Evolutionary conservation across 805 yeast genomes (phyloP).

Genomic region (Pichia paraexigua): DNA sequence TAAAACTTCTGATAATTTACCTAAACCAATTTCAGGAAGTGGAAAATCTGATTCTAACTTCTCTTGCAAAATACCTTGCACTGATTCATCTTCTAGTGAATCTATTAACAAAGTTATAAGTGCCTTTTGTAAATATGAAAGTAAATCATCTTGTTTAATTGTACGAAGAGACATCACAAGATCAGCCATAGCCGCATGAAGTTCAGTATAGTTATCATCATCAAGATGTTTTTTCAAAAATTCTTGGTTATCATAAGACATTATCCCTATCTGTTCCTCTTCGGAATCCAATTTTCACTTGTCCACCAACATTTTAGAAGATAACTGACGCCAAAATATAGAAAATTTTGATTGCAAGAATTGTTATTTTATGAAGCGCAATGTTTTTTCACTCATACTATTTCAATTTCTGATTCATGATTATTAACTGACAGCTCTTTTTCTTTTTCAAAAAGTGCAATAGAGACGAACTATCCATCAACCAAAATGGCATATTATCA

Average conservation of each 20-base stretch:
- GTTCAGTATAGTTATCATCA: not conserved
- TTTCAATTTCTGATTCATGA: no score
- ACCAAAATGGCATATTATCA: slow-evolving; percentile 30
- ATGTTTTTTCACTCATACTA: not conserved
- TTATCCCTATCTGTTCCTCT: not conserved
- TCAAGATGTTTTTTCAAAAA: not conserved
- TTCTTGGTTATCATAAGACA: not conserved
- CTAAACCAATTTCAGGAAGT: not conserved
- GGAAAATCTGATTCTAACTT: not conserved
- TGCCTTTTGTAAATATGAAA: slow-evolving; percentile 5
- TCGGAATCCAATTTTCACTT: no score
- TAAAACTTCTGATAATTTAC: slow-evolving; percentile 10
- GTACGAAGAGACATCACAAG: slow-evolving; percentile 12
- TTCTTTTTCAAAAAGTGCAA: not conserved
- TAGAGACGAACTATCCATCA: not conserved
- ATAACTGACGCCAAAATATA: not conserved
- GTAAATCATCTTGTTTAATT: slow-evolving; percentile 2
- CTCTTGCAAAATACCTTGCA: not conserved
- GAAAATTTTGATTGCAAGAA: not conserved
- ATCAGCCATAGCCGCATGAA: slow-evolving; percentile 15
- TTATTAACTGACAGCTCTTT: not conserved
- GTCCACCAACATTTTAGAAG: not conserved
- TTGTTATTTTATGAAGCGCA: not conserved
- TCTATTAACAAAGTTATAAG: not conserved
- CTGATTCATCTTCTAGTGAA: not conserved